These are phyloP conservation scores for Cryptococcus deneoformans DNA, from an alignment of 1,284 basidiomycete species.

Conservation along the genomic window DNA sequence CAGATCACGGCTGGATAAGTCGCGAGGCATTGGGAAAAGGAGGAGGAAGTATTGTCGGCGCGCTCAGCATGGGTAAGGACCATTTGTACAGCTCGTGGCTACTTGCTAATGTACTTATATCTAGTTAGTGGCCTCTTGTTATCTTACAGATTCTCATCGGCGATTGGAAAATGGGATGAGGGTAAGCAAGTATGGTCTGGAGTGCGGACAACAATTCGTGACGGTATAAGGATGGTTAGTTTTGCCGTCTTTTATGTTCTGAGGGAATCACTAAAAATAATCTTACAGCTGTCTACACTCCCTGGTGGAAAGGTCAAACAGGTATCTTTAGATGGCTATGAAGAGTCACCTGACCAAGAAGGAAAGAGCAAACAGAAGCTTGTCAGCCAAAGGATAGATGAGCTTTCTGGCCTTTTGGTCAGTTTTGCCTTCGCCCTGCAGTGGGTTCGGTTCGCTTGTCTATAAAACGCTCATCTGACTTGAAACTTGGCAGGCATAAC, in stretches of 20 bases:
- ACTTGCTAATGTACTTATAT: not conserved
- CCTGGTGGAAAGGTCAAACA: not conserved
- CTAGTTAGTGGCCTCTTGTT: slow-evolving; percentile 40
- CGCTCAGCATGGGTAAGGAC: slow-evolving; percentile 41
- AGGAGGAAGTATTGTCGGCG: slow-evolving; percentile 34
- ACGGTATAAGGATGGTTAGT: slow-evolving; percentile 43
- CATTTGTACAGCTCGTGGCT: not conserved
- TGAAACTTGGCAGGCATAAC: slow-evolving; percentile 33
- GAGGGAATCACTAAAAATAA: not conserved
- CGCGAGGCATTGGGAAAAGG: slow-evolving; percentile 23
- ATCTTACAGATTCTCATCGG: slow-evolving; percentile 39
- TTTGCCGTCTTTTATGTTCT: not conserved
- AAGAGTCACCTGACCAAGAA: not conserved
- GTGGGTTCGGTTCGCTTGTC: slow-evolving; percentile 15
- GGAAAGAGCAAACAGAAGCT: not conserved
- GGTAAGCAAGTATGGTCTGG: slow-evolving; percentile 45
- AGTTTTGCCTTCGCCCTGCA: slow-evolving; percentile 48
- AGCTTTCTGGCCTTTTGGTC: slow-evolving; percentile 40
- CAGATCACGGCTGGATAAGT: slow-evolving; percentile 22
- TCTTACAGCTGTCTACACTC: slow-evolving; percentile 7
- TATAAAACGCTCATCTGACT: not conserved
- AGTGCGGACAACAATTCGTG: slow-evolving; percentile 36
- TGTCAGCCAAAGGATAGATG: slow-evolving; percentile 24
- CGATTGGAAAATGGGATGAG: slow-evolving; percentile 41
- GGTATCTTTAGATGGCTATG: too few species aligned